These are phyloP conservation scores for Nannizziopsis arthrosporioides DNA, from an alignment of 2,329 filamentous ascomycete species.

Conservation along the genomic window DNA sequence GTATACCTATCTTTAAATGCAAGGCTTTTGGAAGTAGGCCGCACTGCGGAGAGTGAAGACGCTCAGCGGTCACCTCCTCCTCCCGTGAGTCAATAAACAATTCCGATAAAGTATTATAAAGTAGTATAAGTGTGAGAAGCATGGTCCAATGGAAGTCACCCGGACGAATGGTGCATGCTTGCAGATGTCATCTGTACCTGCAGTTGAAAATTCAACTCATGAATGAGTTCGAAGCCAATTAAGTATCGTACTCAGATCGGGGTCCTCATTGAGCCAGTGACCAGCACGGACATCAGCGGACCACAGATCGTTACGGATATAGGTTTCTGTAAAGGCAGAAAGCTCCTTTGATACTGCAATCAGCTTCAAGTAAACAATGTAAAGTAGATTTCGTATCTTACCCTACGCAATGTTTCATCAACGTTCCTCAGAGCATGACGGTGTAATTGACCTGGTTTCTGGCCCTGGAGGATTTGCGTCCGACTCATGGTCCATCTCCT, in stretches of 20 bases:
- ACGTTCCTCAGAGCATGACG: slow-evolving; percentile 39
- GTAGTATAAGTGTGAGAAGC: too few species aligned
- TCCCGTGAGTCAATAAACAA: too few species aligned
- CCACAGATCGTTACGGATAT: slow-evolving; percentile 45
- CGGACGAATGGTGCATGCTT: too few species aligned
- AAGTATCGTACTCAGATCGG: slow-evolving; percentile 42
- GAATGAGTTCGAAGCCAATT: slow-evolving; percentile 32
- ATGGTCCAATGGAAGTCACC: too few species aligned
- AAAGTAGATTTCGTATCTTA: slow-evolving; percentile 22
- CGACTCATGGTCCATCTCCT: slow-evolving; percentile 48
- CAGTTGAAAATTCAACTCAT: neutral
- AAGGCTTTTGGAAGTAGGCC: too few species aligned
- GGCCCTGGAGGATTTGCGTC: slow-evolving; percentile 40
- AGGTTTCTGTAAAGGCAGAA: slow-evolving; percentile 44
- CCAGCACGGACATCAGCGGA: slow-evolving; percentile 44
- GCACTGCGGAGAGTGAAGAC: too few species aligned
- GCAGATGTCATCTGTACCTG: neutral
- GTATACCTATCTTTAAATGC: too few species aligned
- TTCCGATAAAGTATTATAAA: too few species aligned
- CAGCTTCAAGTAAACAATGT: neutral
- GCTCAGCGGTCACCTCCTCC: too few species aligned
- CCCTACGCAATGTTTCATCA: slow-evolving; percentile 38
- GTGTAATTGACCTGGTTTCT: slow-evolving; percentile 39
- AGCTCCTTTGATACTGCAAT: slow-evolving; percentile 40
- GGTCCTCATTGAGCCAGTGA: slow-evolving; percentile 53